Evolutionary conservation across 2,329 filamentous ascomycete species (phyloP), one percentile per base, ranked within the genome.

Genomic region (Penicillium sp.): DNA sequence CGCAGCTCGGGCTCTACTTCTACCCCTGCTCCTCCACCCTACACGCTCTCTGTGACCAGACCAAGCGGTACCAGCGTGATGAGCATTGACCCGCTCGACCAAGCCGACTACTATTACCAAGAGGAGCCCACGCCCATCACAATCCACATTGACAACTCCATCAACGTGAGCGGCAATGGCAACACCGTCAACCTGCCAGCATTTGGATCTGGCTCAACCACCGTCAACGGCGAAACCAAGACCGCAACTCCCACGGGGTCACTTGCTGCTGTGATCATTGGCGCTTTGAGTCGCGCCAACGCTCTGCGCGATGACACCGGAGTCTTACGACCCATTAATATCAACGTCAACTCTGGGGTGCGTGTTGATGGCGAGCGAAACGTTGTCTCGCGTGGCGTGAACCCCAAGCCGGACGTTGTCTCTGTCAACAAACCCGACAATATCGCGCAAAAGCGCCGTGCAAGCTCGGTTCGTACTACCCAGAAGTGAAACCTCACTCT

Each of bases 81-180:
- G 39, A 42, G 46, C 14, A 32, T 57, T n/a, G 38, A 62, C 5
- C 44, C 49, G 27, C 53, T 62, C 3, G 59, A 62, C n/a, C 57
- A 61, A 14, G 62, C 67, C 2, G 50, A 56, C 6, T 43, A 14
- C 10, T 21, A 18, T 6, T 40, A 40, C 21, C 7, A 43, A 8
- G 13, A 32, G 9, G 36, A 48, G 29, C 42, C 57, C n/a, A 27
- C 47, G 13, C 59, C 63, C 7, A 64, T 74, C 36, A 65, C 58
- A 10, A 71, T 75, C 51, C 64, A 66, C 36, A 68, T 76, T 43
- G 70, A 75, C 51, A 63, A 65, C 8, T 74, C 71, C 5, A 72
- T 75, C 54, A 63, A 54, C 27, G 59, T 75, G 14, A 55, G 60
- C 10, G 73, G 73, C 14, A 60, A 71, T 50, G 63, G 55, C n/a